Conservation (phyloP, 192 early-diverging fungal genomes). For the Coemansia sp. region DNA sequence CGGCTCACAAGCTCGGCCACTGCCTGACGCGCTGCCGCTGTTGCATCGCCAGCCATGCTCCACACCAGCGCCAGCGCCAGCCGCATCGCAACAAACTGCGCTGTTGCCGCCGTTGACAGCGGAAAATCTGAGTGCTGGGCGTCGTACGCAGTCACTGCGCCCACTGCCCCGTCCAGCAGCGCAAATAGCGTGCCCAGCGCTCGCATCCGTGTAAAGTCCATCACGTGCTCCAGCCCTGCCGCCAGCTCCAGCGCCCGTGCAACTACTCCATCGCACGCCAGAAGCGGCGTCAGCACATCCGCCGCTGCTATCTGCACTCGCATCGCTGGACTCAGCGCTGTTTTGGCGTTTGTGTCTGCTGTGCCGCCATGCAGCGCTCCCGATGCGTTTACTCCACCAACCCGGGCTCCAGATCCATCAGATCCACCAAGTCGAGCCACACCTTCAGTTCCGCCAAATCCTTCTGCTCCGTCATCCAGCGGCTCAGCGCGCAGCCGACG, state of each 20-base stretch:
- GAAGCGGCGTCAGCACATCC: constrained; percentile 65
- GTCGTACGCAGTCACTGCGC: constrained; percentile 87
- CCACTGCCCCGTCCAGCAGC: constrained; percentile 83
- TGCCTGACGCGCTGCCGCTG: constrained; percentile 64
- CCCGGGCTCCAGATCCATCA: background rate
- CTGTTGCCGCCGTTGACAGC: constrained; percentile 71
- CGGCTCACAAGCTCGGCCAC: constrained; percentile 83
- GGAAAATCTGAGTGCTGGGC: constrained; percentile 93
- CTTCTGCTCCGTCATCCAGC: constrained; percentile 82
- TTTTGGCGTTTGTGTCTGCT: constrained; percentile 51
- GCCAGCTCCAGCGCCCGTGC: constrained; percentile 69
- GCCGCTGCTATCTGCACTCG: constrained; percentile 76
- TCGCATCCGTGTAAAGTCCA: constrained; percentile 93
- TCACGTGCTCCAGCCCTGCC: constrained; percentile 83
- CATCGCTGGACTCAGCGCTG: constrained; percentile 58
- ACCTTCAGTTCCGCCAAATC: constrained; percentile 30
- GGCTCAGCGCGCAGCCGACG: constrained; percentile 67
- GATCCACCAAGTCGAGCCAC: constrained; percentile 35
- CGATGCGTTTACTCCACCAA: background rate
- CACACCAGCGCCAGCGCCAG: constrained; percentile 82
- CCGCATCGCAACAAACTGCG: constrained; percentile 80
- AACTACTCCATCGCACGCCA: constrained; percentile 76
- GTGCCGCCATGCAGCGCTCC: background rate
- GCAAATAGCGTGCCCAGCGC: constrained; percentile 87
- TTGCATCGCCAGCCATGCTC: constrained; percentile 93